A percentile compares a stretch with the other conserved stretches of the same genome.
These are phyloP conservation scores for Corinectria fuckeliana DNA, from an alignment of 2,329 filamentous ascomycete genomes.

Conservation along the genomic window DNA sequence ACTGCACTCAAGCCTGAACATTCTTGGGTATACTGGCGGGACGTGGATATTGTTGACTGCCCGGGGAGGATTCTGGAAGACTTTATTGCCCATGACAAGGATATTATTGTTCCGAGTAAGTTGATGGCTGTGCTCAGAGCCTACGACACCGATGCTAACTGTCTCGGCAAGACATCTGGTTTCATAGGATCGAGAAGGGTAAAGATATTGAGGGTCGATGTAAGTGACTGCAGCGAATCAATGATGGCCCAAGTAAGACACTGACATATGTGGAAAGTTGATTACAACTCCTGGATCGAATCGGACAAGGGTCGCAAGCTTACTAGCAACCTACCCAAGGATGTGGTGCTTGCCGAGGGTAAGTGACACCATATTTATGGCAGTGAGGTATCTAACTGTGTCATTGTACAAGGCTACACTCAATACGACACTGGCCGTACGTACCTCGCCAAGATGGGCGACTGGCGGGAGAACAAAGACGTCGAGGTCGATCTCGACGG, in stretches of 20 bases:
- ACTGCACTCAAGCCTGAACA: constrained; percentile 90
- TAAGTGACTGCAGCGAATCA: constrained; percentile 54
- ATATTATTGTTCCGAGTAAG: constrained; percentile 94
- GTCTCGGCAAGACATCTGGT: constrained; percentile 81
- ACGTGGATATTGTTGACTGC: constrained; percentile 94
- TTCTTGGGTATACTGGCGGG: constrained; percentile 98
- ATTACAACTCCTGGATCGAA: constrained; percentile 99
- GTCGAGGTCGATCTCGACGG: constrained; percentile 92
- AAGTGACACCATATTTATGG: constrained; percentile 23
- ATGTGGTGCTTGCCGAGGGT: constrained; percentile 90
- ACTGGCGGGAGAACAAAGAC: constrained; percentile 91
- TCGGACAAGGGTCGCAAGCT: constrained; percentile 83
- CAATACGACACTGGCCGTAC: constrained; percentile 89
- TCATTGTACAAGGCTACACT: constrained; percentile 74
- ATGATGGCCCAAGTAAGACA: background rate
- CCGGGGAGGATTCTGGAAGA: constrained; percentile 89
- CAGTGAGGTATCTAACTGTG: constrained; percentile 15
- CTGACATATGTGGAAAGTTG: constrained; percentile 63
- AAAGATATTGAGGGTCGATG: constrained; percentile 93
- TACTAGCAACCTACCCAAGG: constrained; percentile 74
- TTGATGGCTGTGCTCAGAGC: background rate
- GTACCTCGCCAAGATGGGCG: constrained; percentile 90
- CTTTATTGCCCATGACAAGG: constrained; percentile 90
- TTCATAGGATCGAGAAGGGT: constrained; percentile 83
- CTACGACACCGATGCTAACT: constrained; percentile 32